Base-by-base conservation (phyloP, 139 green algal species). In the Coelastrella sp. region DNA sequence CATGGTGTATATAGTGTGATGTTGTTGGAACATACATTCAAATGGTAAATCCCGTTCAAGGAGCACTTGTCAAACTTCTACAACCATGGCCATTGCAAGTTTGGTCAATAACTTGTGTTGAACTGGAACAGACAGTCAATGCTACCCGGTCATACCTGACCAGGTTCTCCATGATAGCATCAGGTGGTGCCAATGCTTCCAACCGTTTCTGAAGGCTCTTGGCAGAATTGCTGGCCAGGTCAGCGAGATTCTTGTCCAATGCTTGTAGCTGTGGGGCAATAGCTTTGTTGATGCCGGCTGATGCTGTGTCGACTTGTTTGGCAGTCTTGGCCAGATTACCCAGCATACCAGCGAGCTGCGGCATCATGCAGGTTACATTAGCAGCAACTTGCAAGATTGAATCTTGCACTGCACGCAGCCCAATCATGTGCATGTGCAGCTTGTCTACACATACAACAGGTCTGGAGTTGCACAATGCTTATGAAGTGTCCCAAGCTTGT, bases 271-370 rank as follows among this genome's bases (percentile, higher is more conserved):
- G 50, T 19, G 50, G 23, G 25, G 48, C 35, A 48, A 60, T 25
- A 48, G 30, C 30, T 2, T 68, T 3, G 17, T 48, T 35, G 17
- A 50, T 15, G 17, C 17, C 50, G 19, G 48, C 34, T 19, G 59
- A n/a, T 11, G 32, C 59, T 25, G 43, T 50, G 48, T 81, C 41
- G 4, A 81, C 48, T 6, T 53, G 41, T 50, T 81, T 48, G 48
- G 43, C 35, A 21, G 73, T 50, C 19, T 66, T 32, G 0, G 34
- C 73, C 1, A 57, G 48, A 4, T 48, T 34, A 23, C 50, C 50
- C 32, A 81, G 50, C 2, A 81, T 27, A 41, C 73, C 50, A 23
- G 73, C 73, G 1, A 81, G 73, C 73, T 81, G 73, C 73, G 35
- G 17, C 11, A 51, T n/a, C n/a, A n/a, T 9, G 64, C 64, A 73